Conservation (phyloP, 192 early-diverging fungal species). For the Backusella liffmaniae region DNA sequence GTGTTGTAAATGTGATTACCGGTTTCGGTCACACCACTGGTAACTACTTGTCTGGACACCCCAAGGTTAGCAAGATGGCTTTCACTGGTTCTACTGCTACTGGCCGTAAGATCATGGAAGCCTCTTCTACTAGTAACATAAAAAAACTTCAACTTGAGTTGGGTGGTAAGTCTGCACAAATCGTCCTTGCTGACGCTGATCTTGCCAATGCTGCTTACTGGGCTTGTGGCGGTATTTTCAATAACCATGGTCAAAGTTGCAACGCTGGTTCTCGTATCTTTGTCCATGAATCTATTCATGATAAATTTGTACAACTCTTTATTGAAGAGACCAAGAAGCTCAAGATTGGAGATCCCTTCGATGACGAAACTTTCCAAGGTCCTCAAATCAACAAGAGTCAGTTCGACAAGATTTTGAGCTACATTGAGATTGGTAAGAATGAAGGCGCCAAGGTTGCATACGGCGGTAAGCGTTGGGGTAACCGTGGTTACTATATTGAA, state of each 20-base stretch:
- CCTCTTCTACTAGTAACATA: conserved; percentile 53
- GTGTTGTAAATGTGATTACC: conserved; percentile 83
- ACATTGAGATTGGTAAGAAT: conserved; percentile 61
- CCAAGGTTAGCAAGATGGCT: conserved; percentile 59
- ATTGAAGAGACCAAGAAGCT: conserved; percentile 48
- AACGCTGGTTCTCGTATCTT: conserved; percentile 77
- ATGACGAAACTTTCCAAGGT: conserved; percentile 64
- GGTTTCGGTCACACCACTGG: conserved; percentile 66
- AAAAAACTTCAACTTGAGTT: conserved; percentile 83
- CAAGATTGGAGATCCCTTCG: conserved; percentile 70
- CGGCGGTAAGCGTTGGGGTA: conserved; percentile 62
- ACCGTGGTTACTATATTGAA: conserved; percentile 72
- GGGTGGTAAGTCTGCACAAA: conserved; percentile 83
- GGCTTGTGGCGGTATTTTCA: conserved; percentile 63
- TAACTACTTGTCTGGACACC: conserved; percentile 54
- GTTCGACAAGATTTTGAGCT: conserved; percentile 63
- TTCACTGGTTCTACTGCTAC: conserved; percentile 76
- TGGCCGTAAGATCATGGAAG: conserved; percentile 59
- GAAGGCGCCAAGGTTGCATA: conserved; percentile 56
- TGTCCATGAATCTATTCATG: conserved; percentile 68
- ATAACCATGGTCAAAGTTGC: conserved; percentile 87
- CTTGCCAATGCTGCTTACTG: conserved; percentile 66
- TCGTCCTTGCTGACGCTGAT: conserved; percentile 76
- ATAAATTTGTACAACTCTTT: conserved; percentile 66
- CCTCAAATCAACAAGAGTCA: conserved; percentile 69